Base-by-base conservation (phyloP, 257 asterid genomes). In the Phtheirospermum japonicum region DNA sequence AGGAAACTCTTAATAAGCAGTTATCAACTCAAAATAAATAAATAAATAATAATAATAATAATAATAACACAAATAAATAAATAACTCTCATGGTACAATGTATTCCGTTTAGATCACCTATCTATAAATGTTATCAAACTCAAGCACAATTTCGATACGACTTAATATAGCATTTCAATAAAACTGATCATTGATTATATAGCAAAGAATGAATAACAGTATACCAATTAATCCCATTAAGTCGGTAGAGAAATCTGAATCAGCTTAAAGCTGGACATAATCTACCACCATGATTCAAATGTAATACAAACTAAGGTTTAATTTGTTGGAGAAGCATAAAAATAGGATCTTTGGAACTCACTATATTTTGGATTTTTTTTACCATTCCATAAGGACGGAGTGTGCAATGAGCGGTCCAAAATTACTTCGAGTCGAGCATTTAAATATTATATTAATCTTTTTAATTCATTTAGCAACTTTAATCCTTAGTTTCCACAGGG, bases 1-100 rank as follows among this genome's bases (percentile, higher is more conserved):
- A 64, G 40, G 32, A 37, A 48, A 60, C 11, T 54, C 58, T 45
- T 32, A 16, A 53, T 73, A 17, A 73, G 60, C 66, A 76, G 19
- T 20, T 61, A 46, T 63, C 46, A 61, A 67, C 45, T 23, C 43
- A 50, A 17, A 43, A n/a, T n/a, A n/a, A n/a, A n/a, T n/a, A 33
- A 4, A 48, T 49, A 17, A n/a, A 17, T 2, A 17, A 23, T 23
- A 23, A 3, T 23, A 23, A 23, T 23, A 23, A 3, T 23, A 23
- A 23, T 23, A 23, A 23, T 23, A 23, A 23, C 1, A 23, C 28
- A 23, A n/a, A 1, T 3, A 23, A 23, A 23, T 1, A 23, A 23
- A 23, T 3, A 39, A 57, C 12, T 43, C 13, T 12, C 63, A 19
- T 20, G 9, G 33, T 2, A 17, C 6, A 40, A 59, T 18, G 11